Conservation (phyloP, 805 yeast species). For the Lachancea waltii region DNA sequence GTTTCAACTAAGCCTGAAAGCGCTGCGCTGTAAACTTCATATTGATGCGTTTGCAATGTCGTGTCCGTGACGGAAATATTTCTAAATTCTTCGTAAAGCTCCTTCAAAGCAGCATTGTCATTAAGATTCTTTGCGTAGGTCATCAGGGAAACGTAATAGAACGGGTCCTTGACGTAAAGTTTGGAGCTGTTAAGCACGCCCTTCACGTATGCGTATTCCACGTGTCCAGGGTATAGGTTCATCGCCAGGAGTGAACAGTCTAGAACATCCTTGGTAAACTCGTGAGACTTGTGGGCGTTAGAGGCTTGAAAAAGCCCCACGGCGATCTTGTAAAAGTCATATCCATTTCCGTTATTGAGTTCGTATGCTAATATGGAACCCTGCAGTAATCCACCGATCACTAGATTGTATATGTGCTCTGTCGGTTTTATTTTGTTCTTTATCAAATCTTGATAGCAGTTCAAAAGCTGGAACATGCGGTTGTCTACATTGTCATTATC, state of each 20-base stretch:
- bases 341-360: conserved; percentile 35
- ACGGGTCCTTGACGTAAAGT: conserved; percentile 22
- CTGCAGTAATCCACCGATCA: conserved; percentile 44
- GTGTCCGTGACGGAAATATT: conserved; percentile 9
- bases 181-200: conserved; percentile 28
- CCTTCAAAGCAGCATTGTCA: conserved; percentile 35
- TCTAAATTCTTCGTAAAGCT: conserved; percentile 37
- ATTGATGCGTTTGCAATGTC: conserved; percentile 34
- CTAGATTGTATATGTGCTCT: conserved; percentile 45
- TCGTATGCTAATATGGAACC: conserved; percentile 41
- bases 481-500: conserved; percentile 51
- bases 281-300: conserved; percentile 38
- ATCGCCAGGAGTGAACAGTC: conserved; percentile 44
- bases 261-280: conserved; percentile 37
- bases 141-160: conserved; percentile 37
- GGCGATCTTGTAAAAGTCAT: conserved; percentile 45
- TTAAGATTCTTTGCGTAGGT: conserved; percentile 36
- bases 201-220: conserved; percentile 30
- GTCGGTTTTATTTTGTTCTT: conserved; percentile 50
- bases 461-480: conserved; percentile 54
- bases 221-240: conserved; percentile 35
- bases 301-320: conserved; percentile 41
- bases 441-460: conserved; percentile 62
- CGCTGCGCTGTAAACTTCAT: conserved; percentile 44
- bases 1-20: conserved; percentile 48